Base-by-base conservation (phyloP, 148 eudicot genomes). In the Nepenthes mirabilis region DNA sequence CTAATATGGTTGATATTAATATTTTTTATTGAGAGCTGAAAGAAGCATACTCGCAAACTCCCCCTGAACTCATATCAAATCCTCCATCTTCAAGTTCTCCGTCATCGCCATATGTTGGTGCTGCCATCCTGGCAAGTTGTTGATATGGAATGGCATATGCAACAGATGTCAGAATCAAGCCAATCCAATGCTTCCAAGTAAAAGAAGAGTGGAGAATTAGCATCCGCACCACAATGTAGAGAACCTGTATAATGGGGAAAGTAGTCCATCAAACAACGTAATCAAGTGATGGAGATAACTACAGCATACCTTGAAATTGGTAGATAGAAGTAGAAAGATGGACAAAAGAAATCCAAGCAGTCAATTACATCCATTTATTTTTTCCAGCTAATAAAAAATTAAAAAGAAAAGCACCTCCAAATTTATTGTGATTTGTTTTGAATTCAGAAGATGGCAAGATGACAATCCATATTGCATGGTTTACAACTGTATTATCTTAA, bases 81-180 rank as follows among this genome's bases (percentile, higher is more conserved):
- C 98, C 98, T 14, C 98, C 98, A 75, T 91, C 98, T 6, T 82
- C 58, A 58, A 91, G 90, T 40, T 91, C 98, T 14, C 91, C 96
- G 45, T 62, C 72, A 55, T 67, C 77, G 50, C 78, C 65, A 60
- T 82, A 88, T 7, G 79, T 47, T 45, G 95, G 96, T 64, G 68
- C 85, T 57, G 98, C 90, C 98, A 91, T 83, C 2, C 65, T 62
- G 47, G 77, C 87, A 61, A 88, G 95, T 74, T 88, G 98, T 66
- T 83, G 67, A 70, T 91, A 91, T 6, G 91, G 87, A 70, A 88
- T 12, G n/a, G 55, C 32, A 58, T 91, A 88, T 11, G 96, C 81
- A 12, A 77, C 35, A 33, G 84, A 77, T 59, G 94, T 91, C 70
- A 91, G 43, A 8, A 83, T 57, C 23, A 91, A 59, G 65, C 98